Conservation (phyloP, 2,329 filamentous ascomycete genomes). For the Podosphaera fusca region DNA sequence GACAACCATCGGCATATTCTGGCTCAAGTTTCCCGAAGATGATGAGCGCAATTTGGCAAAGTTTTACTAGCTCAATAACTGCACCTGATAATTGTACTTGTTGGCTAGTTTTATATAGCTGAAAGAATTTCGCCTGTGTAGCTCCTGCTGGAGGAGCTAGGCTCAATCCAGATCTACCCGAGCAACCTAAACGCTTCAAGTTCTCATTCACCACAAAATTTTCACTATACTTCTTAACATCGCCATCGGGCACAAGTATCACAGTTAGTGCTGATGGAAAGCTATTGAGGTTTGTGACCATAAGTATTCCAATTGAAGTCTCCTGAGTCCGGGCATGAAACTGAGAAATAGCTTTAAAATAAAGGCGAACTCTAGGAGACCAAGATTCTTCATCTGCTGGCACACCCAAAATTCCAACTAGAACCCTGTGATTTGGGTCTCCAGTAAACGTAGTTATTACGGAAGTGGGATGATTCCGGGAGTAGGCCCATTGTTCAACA, state of each 20-base stretch:
- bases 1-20: constrained; percentile 72
- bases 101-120: constrained; percentile 72
- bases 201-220: constrained; percentile 88
- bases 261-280: constrained; percentile 84
- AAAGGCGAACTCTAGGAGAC: constrained; percentile 57
- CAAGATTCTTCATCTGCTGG: constrained; percentile 59
- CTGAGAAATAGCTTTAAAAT: constrained; percentile 68
- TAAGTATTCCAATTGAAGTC: constrained; percentile 60
- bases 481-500: constrained; percentile 95
- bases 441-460: constrained; percentile 87
- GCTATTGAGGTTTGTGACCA: constrained; percentile 81
- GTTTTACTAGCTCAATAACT: constrained; percentile 70
- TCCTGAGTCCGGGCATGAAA: constrained; percentile 69
- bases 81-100: constrained; percentile 54
- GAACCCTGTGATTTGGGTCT: constrained; percentile 53
- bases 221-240: constrained; percentile 56
- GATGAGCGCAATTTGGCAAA: constrained; percentile 73
- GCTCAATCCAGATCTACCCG: constrained; percentile 67
- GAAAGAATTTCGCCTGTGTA: constrained; percentile 74
- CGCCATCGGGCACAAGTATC: constrained; percentile 72
- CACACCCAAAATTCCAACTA: constrained; percentile 59
- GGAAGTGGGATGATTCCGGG: constrained; percentile 69
- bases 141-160: constrained; percentile 56
- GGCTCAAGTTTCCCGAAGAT: constrained; percentile 72
- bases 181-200: constrained; percentile 76